These are phyloP conservation scores for Arabidopsis arenosa DNA, from an alignment of 345 rosid genomes.

Conservation along the genomic window DNA sequence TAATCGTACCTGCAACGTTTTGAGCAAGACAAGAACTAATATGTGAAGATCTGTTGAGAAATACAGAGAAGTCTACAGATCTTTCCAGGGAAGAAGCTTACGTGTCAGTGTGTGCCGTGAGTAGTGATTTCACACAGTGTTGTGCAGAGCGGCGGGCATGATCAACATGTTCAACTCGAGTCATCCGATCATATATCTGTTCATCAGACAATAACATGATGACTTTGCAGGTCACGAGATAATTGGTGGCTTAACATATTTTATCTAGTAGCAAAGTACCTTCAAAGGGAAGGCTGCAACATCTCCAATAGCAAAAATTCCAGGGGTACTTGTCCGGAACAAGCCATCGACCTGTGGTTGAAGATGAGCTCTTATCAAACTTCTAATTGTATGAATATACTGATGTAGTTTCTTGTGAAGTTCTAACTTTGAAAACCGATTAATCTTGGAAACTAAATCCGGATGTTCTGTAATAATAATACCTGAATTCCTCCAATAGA, in stretches of 20 bases:
- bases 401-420: background rate
- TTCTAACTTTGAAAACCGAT: background rate
- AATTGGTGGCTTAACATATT: constrained; percentile 1
- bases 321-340: constrained; percentile 81
- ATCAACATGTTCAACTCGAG: constrained; percentile 96
- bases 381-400: background rate
- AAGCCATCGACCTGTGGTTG: constrained; percentile 78
- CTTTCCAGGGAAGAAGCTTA: constrained; percentile 43
- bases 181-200: constrained; percentile 81
- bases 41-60: constrained; percentile 32
- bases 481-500: constrained; percentile 92
- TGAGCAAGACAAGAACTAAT: constrained; percentile 16
- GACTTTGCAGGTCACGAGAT: constrained; percentile 24
- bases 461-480: constrained; percentile 7
- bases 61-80: constrained; percentile 2
- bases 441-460: background rate
- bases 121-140: constrained; percentile 78
- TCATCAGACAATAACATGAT: constrained; percentile 24
- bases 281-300: constrained; percentile 95
- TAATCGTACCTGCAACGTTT: constrained; percentile 74
- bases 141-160: constrained; percentile 93
- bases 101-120: constrained; percentile 75
- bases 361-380: constrained; percentile 33
- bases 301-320: constrained; percentile 97
- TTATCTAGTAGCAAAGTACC: constrained; percentile 54